Base-by-base conservation (phyloP, 768 basidiomycete genomes). In the Tephrocybe sp. region DNA sequence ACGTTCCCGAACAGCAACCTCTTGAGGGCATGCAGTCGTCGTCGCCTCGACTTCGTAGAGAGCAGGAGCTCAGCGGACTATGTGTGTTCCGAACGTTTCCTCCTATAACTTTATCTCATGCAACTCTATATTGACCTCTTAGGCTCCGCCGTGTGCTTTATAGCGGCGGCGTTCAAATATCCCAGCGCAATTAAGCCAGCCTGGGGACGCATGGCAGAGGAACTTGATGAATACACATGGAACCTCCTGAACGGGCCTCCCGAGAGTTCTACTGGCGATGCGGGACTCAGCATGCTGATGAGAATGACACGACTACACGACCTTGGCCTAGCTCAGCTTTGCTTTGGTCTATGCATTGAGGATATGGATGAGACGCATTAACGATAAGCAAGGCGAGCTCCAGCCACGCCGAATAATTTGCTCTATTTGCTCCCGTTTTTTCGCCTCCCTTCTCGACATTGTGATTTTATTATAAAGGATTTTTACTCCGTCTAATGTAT, bases 61-160 rank as follows among this genome's bases (percentile, higher is more conserved):
- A 92, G 62, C 88, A 89, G 57, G 69, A 76, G 48, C 77, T 91
- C 43, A 91, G 90, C 55, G 90, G 89, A 1, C 69, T 92, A 50
- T 92, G 89, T 91, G 64, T 48, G 86, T 73, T 17, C 33, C 15
- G 41, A 14, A 18, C 5, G 11, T 15, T 4, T 8, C 9, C 10
- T 18, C 12, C 14, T 47, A 33, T n/a, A n/a, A 37, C 8, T 44
- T 25, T 30, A 39, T 11, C 8, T 47, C 15, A 48, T 34, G 39
- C 39, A 33, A 30, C 21, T 40, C 18, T 17, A 47, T 34, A 10
- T 37, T 51, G n/a, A 44, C 39, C 42, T 21, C 20, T 32, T 54
- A 90, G 88, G 88, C 61, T 91, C 89, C 0, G 77, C 86, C 0
- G 68, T 91, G 26, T 91, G 89, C 67, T 91, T 90, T 64, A 76